These are phyloP conservation scores for Fusarium praegraminearum DNA, from an alignment of 2,329 filamentous ascomycete genomes.

Conservation along the genomic window DNA sequence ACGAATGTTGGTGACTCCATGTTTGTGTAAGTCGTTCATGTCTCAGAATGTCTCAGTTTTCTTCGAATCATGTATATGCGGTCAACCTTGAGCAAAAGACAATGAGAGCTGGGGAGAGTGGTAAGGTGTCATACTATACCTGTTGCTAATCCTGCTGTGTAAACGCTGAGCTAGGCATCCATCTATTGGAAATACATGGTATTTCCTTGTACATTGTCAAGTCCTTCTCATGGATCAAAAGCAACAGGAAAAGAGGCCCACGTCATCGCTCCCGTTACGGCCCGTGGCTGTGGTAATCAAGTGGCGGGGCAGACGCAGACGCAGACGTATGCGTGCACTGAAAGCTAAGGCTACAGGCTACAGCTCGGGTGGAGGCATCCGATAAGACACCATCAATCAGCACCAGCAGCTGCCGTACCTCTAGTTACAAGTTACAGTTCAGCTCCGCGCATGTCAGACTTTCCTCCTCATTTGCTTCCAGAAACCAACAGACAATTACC, in stretches of 20 bases:
- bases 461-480: constrained; percentile 12
- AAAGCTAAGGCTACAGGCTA: not conserved
- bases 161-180: constrained; percentile 12
- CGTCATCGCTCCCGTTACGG: constrained; percentile 47
- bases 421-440: constrained; percentile 7
- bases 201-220: not conserved
- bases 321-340: constrained; percentile 2
- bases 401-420: not conserved
- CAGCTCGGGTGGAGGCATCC: constrained; percentile 17
- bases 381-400: constrained; percentile 5
- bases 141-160: not conserved
- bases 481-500: not conserved
- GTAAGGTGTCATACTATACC: not conserved
- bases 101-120: not conserved
- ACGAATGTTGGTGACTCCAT: not conserved
- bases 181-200: not conserved
- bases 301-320: constrained; percentile 37
- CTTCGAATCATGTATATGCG: not conserved
- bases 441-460: constrained; percentile 29
- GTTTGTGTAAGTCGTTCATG: constrained; percentile 21
- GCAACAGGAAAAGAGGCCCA: constrained; percentile 24
- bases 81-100: not conserved
- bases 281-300: constrained; percentile 38
- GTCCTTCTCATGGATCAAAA: not conserved
- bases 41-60: constrained; percentile 6